These are phyloP conservation scores for Xylaria nigripes DNA, from an alignment of 495 filamentous ascomycete genomes.

Conservation along the genomic window DNA sequence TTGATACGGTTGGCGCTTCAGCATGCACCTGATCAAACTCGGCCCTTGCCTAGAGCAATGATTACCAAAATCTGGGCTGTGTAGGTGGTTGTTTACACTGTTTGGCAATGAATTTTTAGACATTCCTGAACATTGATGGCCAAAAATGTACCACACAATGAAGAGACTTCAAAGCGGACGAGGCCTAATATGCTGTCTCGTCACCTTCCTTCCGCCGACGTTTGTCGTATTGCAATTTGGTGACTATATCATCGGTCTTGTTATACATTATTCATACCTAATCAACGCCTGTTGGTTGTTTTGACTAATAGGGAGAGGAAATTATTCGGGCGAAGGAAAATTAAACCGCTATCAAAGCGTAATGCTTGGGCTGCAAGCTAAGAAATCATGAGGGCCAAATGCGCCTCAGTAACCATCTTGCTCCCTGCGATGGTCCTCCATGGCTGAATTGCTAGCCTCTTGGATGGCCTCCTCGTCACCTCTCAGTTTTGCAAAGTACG, in stretches of 20 bases:
- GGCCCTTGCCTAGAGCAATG: constrained; percentile 20
- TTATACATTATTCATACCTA: constrained; percentile 3
- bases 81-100: not conserved
- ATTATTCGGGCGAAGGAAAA: not conserved
- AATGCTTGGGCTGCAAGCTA: not conserved
- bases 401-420: constrained; percentile 49
- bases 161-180: not conserved
- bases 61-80: constrained; percentile 34
- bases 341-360: not conserved
- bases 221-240: not conserved
- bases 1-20: constrained; percentile 26
- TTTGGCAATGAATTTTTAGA: not conserved
- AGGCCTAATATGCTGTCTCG: too few species aligned
- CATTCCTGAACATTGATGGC: not conserved
- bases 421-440: constrained; percentile 44
- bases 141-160: not conserved
- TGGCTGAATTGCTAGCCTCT: constrained; percentile 39
- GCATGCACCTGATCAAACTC: constrained; percentile 8
- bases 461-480: constrained; percentile 63
- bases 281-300: not conserved
- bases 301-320: not conserved
- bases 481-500: constrained; percentile 85
- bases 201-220: not conserved
- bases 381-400: not conserved
- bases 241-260: not conserved